phyloP scores from a whole-genome alignment of 1,284 basidiomycete species.

The Blastosporella zonata region DNA sequence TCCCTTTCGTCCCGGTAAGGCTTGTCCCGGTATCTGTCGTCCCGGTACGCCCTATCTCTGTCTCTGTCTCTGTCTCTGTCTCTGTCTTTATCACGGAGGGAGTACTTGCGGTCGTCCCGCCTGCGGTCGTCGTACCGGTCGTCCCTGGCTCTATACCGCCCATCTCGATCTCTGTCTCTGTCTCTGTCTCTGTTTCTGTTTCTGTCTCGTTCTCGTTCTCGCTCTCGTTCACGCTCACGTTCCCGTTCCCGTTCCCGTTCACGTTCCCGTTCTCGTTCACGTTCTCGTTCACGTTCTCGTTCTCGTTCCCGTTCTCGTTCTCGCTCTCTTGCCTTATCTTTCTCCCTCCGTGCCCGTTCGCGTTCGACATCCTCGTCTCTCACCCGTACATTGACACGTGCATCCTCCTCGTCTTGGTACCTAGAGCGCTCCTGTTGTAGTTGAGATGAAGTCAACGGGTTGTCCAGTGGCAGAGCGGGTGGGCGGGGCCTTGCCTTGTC shows the following conservation, averaged over 20 bases:
- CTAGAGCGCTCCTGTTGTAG: slow-evolving; percentile 7
- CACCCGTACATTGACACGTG: neutral
- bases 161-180: slow-evolving; percentile 2
- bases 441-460: neutral
- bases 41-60: slow-evolving; percentile 1
- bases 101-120: slow-evolving; percentile 3
- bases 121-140: slow-evolving; percentile 10
- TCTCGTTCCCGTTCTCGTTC: neutral
- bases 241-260: neutral
- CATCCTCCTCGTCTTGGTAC: slow-evolving; percentile 6
- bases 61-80: slow-evolving; percentile 6
- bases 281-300: neutral
- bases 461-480: neutral
- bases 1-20: neutral
- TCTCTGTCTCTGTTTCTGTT: neutral
- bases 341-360: slow-evolving; percentile 1
- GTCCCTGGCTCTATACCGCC: slow-evolving; percentile 2
- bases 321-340: neutral
- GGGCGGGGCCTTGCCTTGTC: slow-evolving; percentile 8
- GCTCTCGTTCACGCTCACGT: no score
- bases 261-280: neutral
- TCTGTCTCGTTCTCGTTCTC: neutral
- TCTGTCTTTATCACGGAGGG: slow-evolving; percentile 5
- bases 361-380: slow-evolving; percentile 1
- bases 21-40: slow-evolving; percentile 6